Base-by-base conservation (phyloP, 2,329 filamentous ascomycete genomes). In the Diaporthe velutina region DNA sequence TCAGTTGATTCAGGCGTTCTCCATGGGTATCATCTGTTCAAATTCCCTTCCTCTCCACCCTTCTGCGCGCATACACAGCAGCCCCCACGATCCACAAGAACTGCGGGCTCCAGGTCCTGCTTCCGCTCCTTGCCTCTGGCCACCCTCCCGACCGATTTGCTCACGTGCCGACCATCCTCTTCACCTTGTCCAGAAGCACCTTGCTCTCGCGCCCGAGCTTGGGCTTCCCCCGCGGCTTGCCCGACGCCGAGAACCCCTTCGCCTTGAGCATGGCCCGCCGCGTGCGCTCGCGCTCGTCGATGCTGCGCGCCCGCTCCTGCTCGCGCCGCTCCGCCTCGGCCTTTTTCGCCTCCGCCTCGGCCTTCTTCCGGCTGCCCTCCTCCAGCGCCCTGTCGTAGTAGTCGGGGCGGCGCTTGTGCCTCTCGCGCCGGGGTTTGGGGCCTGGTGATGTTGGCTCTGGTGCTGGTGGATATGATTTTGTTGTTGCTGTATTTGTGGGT, bases 131-230 rank as follows among this genome's bases (percentile, higher is more conserved):
- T 52, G 3, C 2, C 48, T 2, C 25, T n/a, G 3, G 3, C 35
- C 15, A 38, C 9, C 13, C 19, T 48, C 25, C 35, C 35, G 0
- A 5, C n/a, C 15, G 7, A 30, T 10, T 2, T 5, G 1, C 15
- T 9, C 42, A 50, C 4, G 48, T 17, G 12, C 57, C 57, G 76
- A 97, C 90, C 83, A 97, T 86, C 81, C 88, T 92, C 87, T 93
- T 93, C 45, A 96, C 93, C 84, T 93, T 94, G 80, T 95, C 93
- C 73, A 98, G 85, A 79, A 98, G 79, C 50, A 96, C 88, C 45
- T 89, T 89, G 79, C 95, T 96, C 86, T 98, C 95, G 76, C 94
- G 89, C 2, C 95, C 95, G 64, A 98, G 83, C 85, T 95, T 96
- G 83, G 93, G 90, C 85, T 94, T 92, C 15, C 94, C 94, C 81